Evolutionary conservation across 176 grass and related monocot genomes (phyloP).

Genomic region (Phoenix dactylifera): DNA sequence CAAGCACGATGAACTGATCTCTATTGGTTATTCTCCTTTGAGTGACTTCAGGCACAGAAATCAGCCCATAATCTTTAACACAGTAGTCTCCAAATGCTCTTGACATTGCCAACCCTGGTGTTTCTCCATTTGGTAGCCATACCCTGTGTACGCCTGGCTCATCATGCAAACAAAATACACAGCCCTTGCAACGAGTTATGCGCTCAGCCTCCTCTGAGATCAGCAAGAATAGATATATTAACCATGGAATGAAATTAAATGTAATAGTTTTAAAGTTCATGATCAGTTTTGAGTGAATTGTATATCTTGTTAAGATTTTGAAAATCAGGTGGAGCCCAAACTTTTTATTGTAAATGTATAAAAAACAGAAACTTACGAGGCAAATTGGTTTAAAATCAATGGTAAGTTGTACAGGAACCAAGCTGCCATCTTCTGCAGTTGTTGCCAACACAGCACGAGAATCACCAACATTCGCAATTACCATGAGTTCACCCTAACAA

Average conservation of each 20-base stretch:
- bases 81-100: constrained; percentile 86
- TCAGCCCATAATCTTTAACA: constrained; percentile 69
- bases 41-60: constrained; percentile 78
- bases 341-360: too few species aligned
- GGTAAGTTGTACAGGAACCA: constrained; percentile 64
- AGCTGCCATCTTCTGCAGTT: constrained; percentile 29
- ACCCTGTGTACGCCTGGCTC: constrained; percentile 77
- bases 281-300: too few species aligned
- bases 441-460: constrained; percentile 71
- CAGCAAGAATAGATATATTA: not conserved
- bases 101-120: constrained; percentile 90
- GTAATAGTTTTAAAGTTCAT: too few species aligned
- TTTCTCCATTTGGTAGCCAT: constrained; percentile 53
- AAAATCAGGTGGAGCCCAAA: too few species aligned
- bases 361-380: constrained; percentile 39
- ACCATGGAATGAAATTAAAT: not conserved
- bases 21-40: constrained; percentile 34
- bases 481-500: constrained; percentile 47
- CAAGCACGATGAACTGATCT: constrained; percentile 79
- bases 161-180: constrained; percentile 50
- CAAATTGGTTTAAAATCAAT: constrained; percentile 82
- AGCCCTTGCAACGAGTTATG: constrained; percentile 63
- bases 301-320: too few species aligned
- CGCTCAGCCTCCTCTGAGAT: constrained; percentile 68
- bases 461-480: constrained; percentile 84